Percentiles rank a stretch among this genome's conserved stretches.
These are phyloP conservation scores for Hypoxylon rubiginosum DNA, from an alignment of 2,329 filamentous ascomycete genomes.

Conservation along the genomic window DNA sequence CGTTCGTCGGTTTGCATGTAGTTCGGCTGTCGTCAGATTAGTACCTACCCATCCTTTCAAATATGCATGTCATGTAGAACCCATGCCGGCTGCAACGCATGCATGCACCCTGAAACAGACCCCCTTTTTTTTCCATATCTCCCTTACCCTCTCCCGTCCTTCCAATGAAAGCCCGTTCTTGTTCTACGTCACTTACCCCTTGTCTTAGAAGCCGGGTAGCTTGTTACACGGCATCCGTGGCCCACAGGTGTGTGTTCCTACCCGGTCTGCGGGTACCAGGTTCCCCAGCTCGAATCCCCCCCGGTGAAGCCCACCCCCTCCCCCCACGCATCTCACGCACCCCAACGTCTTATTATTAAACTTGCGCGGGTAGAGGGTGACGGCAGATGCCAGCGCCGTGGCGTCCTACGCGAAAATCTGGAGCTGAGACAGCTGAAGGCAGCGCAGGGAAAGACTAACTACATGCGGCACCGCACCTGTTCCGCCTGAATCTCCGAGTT, in stretches of 20 bases:
- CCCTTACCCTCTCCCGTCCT: slow-evolving; percentile 1
- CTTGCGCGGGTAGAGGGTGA: neutral
- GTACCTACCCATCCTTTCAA: too few species aligned
- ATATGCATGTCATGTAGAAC: too few species aligned
- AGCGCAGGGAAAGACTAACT: too few species aligned
- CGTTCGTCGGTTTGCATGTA: slow-evolving; percentile 35
- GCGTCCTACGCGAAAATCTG: too few species aligned
- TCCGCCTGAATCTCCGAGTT: too few species aligned
- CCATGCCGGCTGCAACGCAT: slow-evolving; percentile 23
- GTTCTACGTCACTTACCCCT: neutral
- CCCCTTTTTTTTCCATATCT: neutral
- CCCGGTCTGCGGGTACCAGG: slow-evolving; percentile 30
- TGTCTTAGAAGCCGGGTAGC: slow-evolving; percentile 9
- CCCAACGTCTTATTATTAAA: neutral
- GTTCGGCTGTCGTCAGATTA: too few species aligned
- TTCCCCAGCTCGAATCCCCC: slow-evolving; percentile 22
- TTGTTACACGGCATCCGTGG: slow-evolving; percentile 31
- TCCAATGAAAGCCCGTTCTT: slow-evolving; percentile 3
- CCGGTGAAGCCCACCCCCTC: neutral
- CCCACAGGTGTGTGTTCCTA: slow-evolving; percentile 26
- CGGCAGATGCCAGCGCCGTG: neutral
- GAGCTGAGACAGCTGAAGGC: too few species aligned
- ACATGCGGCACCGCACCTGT: too few species aligned
- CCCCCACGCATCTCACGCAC: slow-evolving; percentile 11
- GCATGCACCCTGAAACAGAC: slow-evolving; percentile 14